phyloP scores from a whole-genome alignment of 176 grass and related monocot species.

The Phoenix dactylifera region DNA sequence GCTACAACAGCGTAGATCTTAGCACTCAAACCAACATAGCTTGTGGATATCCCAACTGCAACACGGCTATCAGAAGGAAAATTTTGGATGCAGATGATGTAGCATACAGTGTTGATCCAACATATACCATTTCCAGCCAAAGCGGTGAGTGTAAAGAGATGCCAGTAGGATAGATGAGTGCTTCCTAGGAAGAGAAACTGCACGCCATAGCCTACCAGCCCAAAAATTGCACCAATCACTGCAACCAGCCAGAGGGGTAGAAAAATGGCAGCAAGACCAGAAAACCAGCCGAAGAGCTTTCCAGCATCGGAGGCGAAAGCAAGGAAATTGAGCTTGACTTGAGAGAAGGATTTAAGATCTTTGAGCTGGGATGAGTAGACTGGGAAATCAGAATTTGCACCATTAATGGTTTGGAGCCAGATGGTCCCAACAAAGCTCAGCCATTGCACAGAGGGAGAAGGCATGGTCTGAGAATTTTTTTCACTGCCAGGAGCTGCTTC shows the following conservation, averaged over 20 bases:
- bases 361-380: conserved; percentile 90
- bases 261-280: conserved; percentile 53
- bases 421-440: conserved; percentile 82
- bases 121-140: conserved; percentile 90
- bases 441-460: conserved; percentile 50
- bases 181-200: conserved; percentile 73
- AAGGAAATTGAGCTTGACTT: conserved; percentile 80
- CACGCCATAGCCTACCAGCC: conserved; percentile 67
- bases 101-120: conserved; percentile 97
- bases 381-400: conserved; percentile 83
- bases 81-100: conserved; percentile 82
- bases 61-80: conserved; percentile 68
- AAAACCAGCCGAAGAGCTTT: conserved; percentile 87
- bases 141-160: conserved; percentile 73
- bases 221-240: conserved; percentile 44
- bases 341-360: conserved; percentile 66
- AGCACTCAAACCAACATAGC: conserved; percentile 89
- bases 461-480: too few species aligned
- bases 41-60: conserved; percentile 64
- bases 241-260: conserved; percentile 71
- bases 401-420: conserved; percentile 94
- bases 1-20: conserved; percentile 68
- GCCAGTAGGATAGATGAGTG: conserved; percentile 49
- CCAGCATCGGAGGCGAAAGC: conserved; percentile 91
- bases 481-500: too few species aligned